These are phyloP conservation scores for Talaromyces sp. DNA, from an alignment of 2,329 filamentous ascomycete genomes.

Conservation along the genomic window DNA sequence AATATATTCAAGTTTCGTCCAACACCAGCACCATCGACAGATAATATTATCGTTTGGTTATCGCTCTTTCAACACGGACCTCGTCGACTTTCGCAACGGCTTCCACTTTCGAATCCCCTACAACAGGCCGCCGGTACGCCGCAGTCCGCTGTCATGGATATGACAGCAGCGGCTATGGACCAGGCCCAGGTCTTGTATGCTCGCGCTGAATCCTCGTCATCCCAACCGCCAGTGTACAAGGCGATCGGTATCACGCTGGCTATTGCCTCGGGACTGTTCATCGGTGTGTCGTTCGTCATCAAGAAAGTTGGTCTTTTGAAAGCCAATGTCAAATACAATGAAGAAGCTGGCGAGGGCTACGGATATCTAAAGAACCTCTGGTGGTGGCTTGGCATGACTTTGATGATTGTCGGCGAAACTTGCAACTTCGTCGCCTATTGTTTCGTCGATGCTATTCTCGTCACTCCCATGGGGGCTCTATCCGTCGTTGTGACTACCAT, in stretches of 20 bases:
- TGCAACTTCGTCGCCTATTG: slow-evolving; percentile 98
- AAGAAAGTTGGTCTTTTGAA: slow-evolving; percentile 89
- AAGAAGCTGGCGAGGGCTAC: slow-evolving; percentile 92
- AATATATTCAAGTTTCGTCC: background rate
- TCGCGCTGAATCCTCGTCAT: slow-evolving; percentile 28
- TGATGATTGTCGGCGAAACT: slow-evolving; percentile 95
- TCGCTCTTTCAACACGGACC: background rate
- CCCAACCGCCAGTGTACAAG: slow-evolving; percentile 64
- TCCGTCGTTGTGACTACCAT: slow-evolving; percentile 90
- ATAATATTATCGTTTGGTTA: background rate
- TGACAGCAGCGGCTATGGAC: slow-evolving; percentile 33
- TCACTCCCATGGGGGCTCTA: slow-evolving; percentile 84
- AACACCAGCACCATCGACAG: background rate
- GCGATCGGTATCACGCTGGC: slow-evolving; percentile 80
- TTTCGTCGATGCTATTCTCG: slow-evolving; percentile 92
- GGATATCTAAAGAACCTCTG: slow-evolving; percentile 91
- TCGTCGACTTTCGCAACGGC: slow-evolving; percentile 8
- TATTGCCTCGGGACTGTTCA: slow-evolving; percentile 82
- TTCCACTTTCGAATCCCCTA: slow-evolving; percentile 16
- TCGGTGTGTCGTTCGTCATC: slow-evolving; percentile 88
- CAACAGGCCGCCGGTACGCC: slow-evolving; percentile 16
- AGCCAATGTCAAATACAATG: slow-evolving; percentile 93
- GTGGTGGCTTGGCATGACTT: slow-evolving; percentile 94
- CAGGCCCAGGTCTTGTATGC: slow-evolving; percentile 42
- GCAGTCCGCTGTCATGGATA: slow-evolving; percentile 37